Evolutionary conservation across 2,329 filamentous ascomycete genomes (phyloP), one percentile per base, ranked within the genome.

Genomic region (Pestalotiopsis sp.): DNA sequence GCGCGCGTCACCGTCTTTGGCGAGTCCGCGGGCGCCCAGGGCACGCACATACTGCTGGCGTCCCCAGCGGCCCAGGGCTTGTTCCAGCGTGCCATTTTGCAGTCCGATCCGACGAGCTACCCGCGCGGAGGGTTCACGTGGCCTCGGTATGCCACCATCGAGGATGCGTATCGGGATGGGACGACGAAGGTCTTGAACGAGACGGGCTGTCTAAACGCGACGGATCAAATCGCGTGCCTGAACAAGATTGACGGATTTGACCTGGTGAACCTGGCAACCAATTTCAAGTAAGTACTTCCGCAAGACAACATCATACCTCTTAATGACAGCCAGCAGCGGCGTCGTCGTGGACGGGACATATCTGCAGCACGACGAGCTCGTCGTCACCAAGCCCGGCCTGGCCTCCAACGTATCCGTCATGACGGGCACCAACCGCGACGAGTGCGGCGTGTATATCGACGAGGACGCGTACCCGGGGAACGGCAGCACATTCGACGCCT

Each of bases 1-100:
- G 71, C 65, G 9, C 75, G 74, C 38, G 75, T 80, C 31, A 79
- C 77, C 17, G n/a, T 39, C 27, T 63, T 63, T 63, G 61, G 61
- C 14, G 31, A 63, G 23, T 63, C 61, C 17, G 61, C 61, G 4
- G 61, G 61, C 4, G 61, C 31, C 13, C 61, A 41, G 36, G 38
- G 61, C 12, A 63, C 57, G 57, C 57, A 59, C 57, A 59, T 59
- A n/a, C 7, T 59, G 13, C 23, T 59, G 27, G 23, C n/a, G 0
- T 59, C 57, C 17, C 23, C 25, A 1, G 17, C 11, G 20, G 57
- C 57, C 3, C n/a, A 59, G 23, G 57, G 57, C 12, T n/a, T 59
- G 4, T 59, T 59, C 14, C 57, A 59, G 6, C n/a, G 57, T 7
- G 57, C 25, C 25, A 59, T 59, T 23, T 12, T 59, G 57, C 57